These are phyloP conservation scores for Boletus rufocinnamomeus DNA, from an alignment of 768 basidiomycete genomes.

Conservation along the genomic window DNA sequence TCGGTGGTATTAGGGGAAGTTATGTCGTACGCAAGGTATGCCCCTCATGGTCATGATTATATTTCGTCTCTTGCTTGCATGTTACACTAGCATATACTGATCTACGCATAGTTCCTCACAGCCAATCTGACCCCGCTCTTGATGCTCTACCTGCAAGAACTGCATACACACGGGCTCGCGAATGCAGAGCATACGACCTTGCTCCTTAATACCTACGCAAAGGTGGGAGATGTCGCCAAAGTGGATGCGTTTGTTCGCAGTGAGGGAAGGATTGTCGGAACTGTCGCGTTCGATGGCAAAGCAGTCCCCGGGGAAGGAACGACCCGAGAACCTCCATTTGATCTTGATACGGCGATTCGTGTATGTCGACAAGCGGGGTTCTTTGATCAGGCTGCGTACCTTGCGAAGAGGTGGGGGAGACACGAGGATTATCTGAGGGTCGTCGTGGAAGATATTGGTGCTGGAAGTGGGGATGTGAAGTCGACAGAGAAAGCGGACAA, in stretches of 20 bases:
- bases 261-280: constrained; percentile 55
- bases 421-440: constrained; percentile 95
- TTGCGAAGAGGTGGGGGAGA: constrained; percentile 87
- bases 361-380: constrained; percentile 97
- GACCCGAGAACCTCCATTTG: constrained; percentile 83
- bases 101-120: constrained; percentile 75
- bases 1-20: constrained; percentile 87
- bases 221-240: constrained; percentile 86
- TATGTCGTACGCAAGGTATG: constrained; percentile 95
- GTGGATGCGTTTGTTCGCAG: constrained; percentile 93
- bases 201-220: constrained; percentile 95
- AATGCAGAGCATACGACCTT: constrained; percentile 97
- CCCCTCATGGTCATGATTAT: neutral
- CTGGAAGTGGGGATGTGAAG: constrained; percentile 12
- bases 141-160: constrained; percentile 92
- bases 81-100: constrained; percentile 5
- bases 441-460: constrained; percentile 86
- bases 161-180: constrained; percentile 86
- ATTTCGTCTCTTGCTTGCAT: neutral
- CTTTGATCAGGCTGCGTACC: constrained; percentile 91
- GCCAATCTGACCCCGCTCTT: constrained; percentile 95
- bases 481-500: constrained; percentile 19
- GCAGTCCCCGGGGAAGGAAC: constrained; percentile 40
- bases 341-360: constrained; percentile 94
- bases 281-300: constrained; percentile 20